Evolutionary conservation across 805 yeast genomes (phyloP).

Genomic region (Wickerhamomyces xylosicus): DNA sequence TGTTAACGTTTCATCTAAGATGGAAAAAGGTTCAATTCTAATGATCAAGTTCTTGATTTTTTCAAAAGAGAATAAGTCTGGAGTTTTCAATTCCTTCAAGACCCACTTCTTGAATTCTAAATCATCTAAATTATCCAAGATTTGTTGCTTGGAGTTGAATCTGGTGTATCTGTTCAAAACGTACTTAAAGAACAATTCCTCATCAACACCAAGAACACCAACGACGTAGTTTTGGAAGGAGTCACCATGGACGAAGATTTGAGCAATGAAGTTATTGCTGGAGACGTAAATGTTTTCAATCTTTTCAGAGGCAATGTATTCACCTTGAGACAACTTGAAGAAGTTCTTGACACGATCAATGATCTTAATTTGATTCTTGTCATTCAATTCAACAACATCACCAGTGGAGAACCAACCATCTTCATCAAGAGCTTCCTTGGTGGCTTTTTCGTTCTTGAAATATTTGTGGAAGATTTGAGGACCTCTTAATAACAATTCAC

Average conservation of each 20-base stretch:
- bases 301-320: conserved; percentile 68
- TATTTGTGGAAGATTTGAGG: conserved; percentile 50
- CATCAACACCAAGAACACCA: conserved; percentile 54
- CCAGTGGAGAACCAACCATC: conserved; percentile 64
- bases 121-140: conserved; percentile 16
- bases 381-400: conserved; percentile 47
- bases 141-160: conserved; percentile 15
- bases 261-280: conserved; percentile 38
- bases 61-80: conserved; percentile 39
- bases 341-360: conserved; percentile 74
- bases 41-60: conserved; percentile 35
- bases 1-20: conserved; percentile 43
- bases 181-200: conserved; percentile 21
- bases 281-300: conserved; percentile 59
- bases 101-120: conserved; percentile 27
- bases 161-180: conserved; percentile 7
- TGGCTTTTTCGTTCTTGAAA: conserved; percentile 46
- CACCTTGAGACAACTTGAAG: conserved; percentile 58
- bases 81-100: conserved; percentile 26
- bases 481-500: conserved; percentile 57
- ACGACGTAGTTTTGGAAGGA: conserved; percentile 45
- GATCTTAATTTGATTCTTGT: conserved; percentile 44
- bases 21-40: conserved; percentile 40
- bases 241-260: conserved; percentile 57
- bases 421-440: conserved; percentile 37